Evolutionary conservation across 164 flowering plant species (phyloP).

Genomic region (Taxillus chinensis): DNA sequence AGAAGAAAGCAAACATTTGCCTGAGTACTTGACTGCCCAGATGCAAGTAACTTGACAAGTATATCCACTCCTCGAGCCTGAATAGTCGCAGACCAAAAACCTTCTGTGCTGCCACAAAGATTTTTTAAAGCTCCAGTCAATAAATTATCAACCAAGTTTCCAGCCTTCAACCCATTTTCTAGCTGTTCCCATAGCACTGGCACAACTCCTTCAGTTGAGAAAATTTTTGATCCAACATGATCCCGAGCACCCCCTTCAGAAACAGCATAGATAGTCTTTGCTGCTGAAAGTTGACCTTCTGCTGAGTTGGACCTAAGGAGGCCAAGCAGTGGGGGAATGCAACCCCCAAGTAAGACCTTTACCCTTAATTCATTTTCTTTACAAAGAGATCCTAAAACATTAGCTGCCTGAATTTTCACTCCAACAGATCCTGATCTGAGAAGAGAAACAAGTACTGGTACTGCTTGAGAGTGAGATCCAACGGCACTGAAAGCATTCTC

Average conservation of each 20-base stretch:
- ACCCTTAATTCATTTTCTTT: conserved; percentile 90
- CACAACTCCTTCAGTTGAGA: conserved; percentile 97
- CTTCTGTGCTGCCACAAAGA: conserved; percentile 76
- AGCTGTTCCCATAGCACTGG: conserved; percentile 89
- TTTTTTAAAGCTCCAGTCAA: conserved; percentile 83
- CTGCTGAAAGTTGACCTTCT: conserved; percentile 87
- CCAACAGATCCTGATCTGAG: conserved; percentile 80
- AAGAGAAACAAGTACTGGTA: conserved; percentile 92
- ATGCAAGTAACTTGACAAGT: conserved; percentile 71
- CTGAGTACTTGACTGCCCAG: conserved; percentile 66
- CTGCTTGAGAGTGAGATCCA: conserved; percentile 97
- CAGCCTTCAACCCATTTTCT: conserved; percentile 55
- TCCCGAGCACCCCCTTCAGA: conserved; percentile 88
- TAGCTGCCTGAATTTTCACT: conserved; percentile 86
- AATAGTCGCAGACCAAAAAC: conserved; percentile 77
- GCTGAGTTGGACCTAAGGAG: conserved; percentile 76
- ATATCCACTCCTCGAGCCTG: conserved; percentile 86
- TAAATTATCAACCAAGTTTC: conserved; percentile 60
- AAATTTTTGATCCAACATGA: conserved; percentile 93
- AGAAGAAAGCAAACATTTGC: conserved; percentile 95
- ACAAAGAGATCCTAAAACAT: conserved; percentile 83
- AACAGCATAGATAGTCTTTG: conserved; percentile 83
- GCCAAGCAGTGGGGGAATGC: conserved; percentile 95
- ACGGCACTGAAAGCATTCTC: conserved; percentile 94
- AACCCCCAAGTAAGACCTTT: conserved; percentile 94